Evolutionary conservation across 805 yeast genomes (phyloP), one percentile per base, ranked within the genome.

Genomic region (Schwanniomyces occidentalis): DNA sequence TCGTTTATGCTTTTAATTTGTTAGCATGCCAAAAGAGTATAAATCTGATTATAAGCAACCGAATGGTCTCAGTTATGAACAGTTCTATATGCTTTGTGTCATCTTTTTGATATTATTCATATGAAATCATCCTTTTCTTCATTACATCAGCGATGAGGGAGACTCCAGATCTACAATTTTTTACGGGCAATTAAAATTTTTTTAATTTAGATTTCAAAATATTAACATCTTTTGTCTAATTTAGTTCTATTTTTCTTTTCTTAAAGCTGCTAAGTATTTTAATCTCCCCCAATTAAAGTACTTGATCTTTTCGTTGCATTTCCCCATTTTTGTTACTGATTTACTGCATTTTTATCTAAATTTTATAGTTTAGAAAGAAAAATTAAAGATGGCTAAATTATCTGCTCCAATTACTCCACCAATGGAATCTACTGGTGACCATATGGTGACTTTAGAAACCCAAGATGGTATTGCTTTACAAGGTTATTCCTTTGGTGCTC

Each of bases 401-500:
- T 79, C 89, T 48, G 78, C 80, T 53, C 96, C 96, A 36, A 86
- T 89, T 57, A 75, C 95, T 50, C 96, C 96, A 35, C 93, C 96
- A 48, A 77, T 88, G 81, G 84, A 84, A 54, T 71, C 88, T 37
- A 79, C 82, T 40, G 87, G 87, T 50, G 88, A 86, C 71, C 81
- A 83, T 51, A 69, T 89, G 64, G 78, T 87, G 76, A 82, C 95
- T 41, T 78, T 90, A 60, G 95, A 90, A 67, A 78, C 93, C 51
- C 84, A 85, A 52, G 89, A 86, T 61, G 96, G 96, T 49, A 64
- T 80, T 45, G 78, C 82, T 39, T 75, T 91, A 51, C 93, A 88
- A 67, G 99, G 99, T 68, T 88, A 85, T 71, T 91, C 98, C 14
- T 93, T 93, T 55, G 99, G 99, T 74, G 96, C 98, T 37, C 82